A percentile compares a stretch with the other conserved stretches of the same genome.
These are phyloP conservation scores for Coccomyxa subellipsoidea DNA, from an alignment of 163 green algal species.

Conservation along the genomic window DNA sequence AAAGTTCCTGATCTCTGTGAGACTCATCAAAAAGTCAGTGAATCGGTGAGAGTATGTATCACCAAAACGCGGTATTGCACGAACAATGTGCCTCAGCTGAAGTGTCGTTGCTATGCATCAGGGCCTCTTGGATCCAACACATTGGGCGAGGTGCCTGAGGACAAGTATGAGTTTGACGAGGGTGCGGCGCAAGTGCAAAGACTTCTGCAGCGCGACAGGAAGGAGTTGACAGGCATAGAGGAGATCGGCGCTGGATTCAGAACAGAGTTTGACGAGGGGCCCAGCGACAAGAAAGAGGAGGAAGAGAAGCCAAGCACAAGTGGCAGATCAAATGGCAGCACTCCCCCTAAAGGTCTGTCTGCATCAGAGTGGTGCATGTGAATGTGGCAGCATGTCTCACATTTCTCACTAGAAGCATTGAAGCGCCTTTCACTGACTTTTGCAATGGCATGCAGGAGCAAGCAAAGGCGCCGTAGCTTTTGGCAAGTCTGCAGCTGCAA, in stretches of 20 bases:
- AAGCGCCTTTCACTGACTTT: too few species aligned
- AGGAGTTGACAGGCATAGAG: slow-evolving; percentile 62
- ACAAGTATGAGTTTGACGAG: slow-evolving; percentile 58
- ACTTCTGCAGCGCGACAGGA: slow-evolving; percentile 73
- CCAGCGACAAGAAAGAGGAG: background rate
- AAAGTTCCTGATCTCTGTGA: too few species aligned
- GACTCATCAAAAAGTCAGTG: too few species aligned
- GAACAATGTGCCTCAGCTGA: background rate
- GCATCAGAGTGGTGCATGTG: background rate
- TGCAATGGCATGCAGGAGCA: background rate
- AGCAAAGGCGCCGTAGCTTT: slow-evolving; percentile 4
- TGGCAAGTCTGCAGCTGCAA: slow-evolving; percentile 5
- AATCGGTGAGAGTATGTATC: background rate
- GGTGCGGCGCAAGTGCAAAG: slow-evolving; percentile 67
- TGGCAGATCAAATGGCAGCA: background rate
- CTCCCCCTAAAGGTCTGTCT: background rate
- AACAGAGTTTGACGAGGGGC: slow-evolving; percentile 64
- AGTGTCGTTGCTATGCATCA: background rate
- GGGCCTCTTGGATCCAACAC: slow-evolving; percentile 1
- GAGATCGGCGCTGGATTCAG: slow-evolving; percentile 62
- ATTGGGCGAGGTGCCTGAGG: background rate
- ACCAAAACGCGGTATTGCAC: background rate
- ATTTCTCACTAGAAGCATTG: too few species aligned
- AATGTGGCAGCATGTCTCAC: background rate
- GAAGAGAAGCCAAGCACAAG: background rate